Conservation (phyloP, 2,329 filamentous ascomycete species). For the Fusarium irregulare region DNA sequence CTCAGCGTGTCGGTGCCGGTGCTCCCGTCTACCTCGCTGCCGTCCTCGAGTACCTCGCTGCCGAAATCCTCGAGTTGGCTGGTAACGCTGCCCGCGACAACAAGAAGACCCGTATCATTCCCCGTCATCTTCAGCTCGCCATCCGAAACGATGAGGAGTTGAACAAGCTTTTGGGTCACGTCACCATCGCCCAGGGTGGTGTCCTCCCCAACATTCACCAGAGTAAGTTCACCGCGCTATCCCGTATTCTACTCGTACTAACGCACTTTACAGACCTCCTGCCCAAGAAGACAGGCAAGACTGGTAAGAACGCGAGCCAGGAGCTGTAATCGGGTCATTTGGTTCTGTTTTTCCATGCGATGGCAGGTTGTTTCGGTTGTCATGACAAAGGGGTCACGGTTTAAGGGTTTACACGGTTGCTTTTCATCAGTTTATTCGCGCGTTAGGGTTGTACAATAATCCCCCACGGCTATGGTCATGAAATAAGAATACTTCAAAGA, state of each 20-base stretch:
- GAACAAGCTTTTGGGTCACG: constrained; percentile 97
- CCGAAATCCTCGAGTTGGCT: constrained; percentile 98
- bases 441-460: constrained; percentile 79
- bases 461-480: constrained; percentile 73
- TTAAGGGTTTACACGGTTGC: constrained; percentile 76
- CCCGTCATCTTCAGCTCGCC: constrained; percentile 97
- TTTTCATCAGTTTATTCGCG: constrained; percentile 59
- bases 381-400: constrained; percentile 86
- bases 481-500: constrained; percentile 68
- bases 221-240: constrained; percentile 70
- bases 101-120: constrained; percentile 99
- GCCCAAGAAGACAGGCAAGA: constrained; percentile 98
- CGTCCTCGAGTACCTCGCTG: constrained; percentile 97
- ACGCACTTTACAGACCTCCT: constrained; percentile 78
- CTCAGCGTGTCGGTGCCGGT: constrained; percentile 98
- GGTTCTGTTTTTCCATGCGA: constrained; percentile 65
- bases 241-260: constrained; percentile 47
- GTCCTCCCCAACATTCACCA: constrained; percentile 97
- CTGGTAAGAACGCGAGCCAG: constrained; percentile 91
- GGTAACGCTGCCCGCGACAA: constrained; percentile 99
- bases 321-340: constrained; percentile 78
- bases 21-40: constrained; percentile 97
- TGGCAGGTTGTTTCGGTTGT: constrained; percentile 76
- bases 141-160: constrained; percentile 99
- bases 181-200: constrained; percentile 97